Conservation (phyloP, 305 asterid species). For the Salvia sclarea region DNA sequence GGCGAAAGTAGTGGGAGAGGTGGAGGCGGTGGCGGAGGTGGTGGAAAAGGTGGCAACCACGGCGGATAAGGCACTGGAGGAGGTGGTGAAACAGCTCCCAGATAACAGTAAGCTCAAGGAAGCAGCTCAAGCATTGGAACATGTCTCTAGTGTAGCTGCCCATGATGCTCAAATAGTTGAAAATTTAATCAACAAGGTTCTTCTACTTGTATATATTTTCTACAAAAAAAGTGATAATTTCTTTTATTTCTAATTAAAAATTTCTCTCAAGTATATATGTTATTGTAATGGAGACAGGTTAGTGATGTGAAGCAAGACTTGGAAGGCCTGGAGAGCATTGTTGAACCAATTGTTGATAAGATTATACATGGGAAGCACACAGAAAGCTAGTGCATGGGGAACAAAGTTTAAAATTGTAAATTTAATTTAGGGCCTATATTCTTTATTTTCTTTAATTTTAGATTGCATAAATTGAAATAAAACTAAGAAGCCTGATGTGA, state of each 20-base stretch:
- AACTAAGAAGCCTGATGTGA: background rate
- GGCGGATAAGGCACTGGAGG: conserved; percentile 48
- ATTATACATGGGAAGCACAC: conserved; percentile 30
- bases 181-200: conserved; percentile 59
- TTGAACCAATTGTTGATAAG: conserved; percentile 54
- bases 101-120: conserved; percentile 55
- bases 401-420: background rate
- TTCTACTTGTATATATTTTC: background rate
- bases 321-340: conserved; percentile 53
- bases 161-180: conserved; percentile 57
- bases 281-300: conserved; percentile 44
- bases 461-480: background rate
- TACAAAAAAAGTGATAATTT: no score
- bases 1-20: conserved; percentile 56
- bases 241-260: background rate
- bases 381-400: conserved; percentile 1
- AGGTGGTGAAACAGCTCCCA: conserved; percentile 58
- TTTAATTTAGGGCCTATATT: background rate
- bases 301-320: conserved; percentile 67
- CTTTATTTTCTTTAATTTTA: background rate
- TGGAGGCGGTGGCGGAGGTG: conserved; percentile 61
- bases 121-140: conserved; percentile 58
- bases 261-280: background rate
- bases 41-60: conserved; percentile 61
- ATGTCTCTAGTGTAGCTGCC: conserved; percentile 45